Percentiles rank a stretch among this genome's conserved stretches.
Conservation (phyloP, 225 moss, liverwort and hornwort species). For the Marchantia polymorpha region DNA sequence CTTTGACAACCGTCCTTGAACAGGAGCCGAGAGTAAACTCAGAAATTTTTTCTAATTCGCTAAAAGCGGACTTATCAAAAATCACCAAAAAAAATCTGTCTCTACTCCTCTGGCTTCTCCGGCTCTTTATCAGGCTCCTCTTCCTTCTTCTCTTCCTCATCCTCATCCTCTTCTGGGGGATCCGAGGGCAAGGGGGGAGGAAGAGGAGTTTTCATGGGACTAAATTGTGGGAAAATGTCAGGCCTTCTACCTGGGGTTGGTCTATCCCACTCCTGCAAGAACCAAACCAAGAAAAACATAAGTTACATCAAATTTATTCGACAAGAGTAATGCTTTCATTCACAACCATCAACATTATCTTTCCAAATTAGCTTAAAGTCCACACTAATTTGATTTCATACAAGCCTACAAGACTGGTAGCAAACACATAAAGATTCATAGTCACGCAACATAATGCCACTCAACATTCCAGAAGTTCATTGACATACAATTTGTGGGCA, state of each 20-base stretch:
- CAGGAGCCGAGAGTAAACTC: neutral
- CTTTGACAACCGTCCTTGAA: conserved; percentile 18
- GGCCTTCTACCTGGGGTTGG: conserved; percentile 86
- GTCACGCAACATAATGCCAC: neutral
- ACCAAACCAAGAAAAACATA: neutral
- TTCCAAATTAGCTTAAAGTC: neutral
- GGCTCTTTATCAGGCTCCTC: conserved; percentile 84
- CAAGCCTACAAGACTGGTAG: too few relatives aligned
- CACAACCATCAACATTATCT: neutral
- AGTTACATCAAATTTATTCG: too few relatives aligned
- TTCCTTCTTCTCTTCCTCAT: conserved; percentile 89
- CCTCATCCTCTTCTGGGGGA: conserved; percentile 99
- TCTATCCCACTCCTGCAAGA: conserved; percentile 77
- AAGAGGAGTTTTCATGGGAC: conserved; percentile 97
- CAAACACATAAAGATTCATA: too few relatives aligned
- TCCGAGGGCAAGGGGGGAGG: conserved; percentile 80
- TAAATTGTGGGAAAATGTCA: conserved; percentile 96
- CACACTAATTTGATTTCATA: neutral
- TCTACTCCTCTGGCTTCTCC: conserved; percentile 73
- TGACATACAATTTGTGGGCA: too few relatives aligned
- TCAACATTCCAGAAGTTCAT: neutral
- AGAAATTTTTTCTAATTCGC: neutral
- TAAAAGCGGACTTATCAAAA: conserved; percentile 13
- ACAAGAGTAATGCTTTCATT: neutral
- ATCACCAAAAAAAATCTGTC: neutral